Conservation (phyloP, 441 rosid species). For the Adansonia grandidieri region DNA sequence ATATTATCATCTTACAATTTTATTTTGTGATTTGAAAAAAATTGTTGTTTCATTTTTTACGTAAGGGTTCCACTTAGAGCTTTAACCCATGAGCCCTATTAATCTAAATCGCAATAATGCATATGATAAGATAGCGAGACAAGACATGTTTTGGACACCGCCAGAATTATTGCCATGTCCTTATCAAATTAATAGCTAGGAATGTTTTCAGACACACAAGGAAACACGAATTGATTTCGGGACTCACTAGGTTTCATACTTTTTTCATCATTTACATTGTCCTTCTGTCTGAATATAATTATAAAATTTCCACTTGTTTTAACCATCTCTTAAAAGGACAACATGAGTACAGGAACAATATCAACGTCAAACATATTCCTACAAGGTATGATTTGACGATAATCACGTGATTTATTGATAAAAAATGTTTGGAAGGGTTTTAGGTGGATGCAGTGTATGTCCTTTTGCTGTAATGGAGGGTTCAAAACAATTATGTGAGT, state of each 20-base stretch:
- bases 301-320: neutral
- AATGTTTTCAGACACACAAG: neutral
- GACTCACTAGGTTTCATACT: neutral
- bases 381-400: neutral
- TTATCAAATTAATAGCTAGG: neutral
- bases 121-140: neutral
- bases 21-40: no score
- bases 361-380: neutral
- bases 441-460: no score
- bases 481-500: no score
- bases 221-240: neutral
- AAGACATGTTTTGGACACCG: neutral
- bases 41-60: no score
- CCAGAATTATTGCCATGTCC: neutral
- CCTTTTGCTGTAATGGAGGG: no score
- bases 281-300: neutral
- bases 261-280: neutral
- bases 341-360: neutral
- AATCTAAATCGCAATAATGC: neutral
- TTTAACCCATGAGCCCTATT: neutral
- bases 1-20: no score
- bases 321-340: neutral
- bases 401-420: no score
- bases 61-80: no score
- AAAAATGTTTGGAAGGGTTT: no score